Base-by-base conservation (phyloP, 2,329 filamentous ascomycete genomes). In the Botrytis galanthina region DNA sequence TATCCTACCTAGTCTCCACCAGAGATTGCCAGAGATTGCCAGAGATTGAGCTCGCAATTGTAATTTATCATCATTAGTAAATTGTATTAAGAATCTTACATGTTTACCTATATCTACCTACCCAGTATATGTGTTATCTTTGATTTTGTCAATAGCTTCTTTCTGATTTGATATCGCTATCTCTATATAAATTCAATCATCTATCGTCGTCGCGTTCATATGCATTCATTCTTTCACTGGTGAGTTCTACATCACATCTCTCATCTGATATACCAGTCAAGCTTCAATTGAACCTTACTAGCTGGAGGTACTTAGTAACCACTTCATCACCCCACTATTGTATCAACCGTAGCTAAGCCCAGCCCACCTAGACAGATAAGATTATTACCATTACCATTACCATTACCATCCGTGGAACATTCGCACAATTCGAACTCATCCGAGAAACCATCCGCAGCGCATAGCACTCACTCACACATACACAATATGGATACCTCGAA, bases 401-500 rank as follows among this genome's bases (percentile, higher is more conserved):
- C 51, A 54, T 57, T 29, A 14, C 37, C 20, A 66, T 29, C 62
- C 14, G 63, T 67, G 44, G 46, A 26, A 67, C 46, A 29, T 67
- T 68, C 48, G 66, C 66, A 68, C 66, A 57, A 32, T 57, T 54
- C 37, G 48, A 68, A 68, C 29, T 67, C 46, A 37, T 67, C 35
- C 64, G 46, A 54, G 35, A 39, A 39, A 51, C 29, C 44, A 67
- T n/a, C 44, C n/a, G 35, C 62, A 48, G 62, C 20, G 44, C 44
- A 48, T 20, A 39, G n/a, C 32, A n/a, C 64, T 22, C 22, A 39
- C n/a, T 22, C 22, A 39, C n/a, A 37, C 48, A 68, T 20, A 42
- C 48, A 4, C 63, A 69, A 22, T 51, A 81, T 81, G 79, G 79
- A 81, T 75, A 78, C 78, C 51, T 72, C 72, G 29, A 81, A 80